Conservation (phyloP, 768 basidiomycete genomes). For the Ramaria sp. region DNA sequence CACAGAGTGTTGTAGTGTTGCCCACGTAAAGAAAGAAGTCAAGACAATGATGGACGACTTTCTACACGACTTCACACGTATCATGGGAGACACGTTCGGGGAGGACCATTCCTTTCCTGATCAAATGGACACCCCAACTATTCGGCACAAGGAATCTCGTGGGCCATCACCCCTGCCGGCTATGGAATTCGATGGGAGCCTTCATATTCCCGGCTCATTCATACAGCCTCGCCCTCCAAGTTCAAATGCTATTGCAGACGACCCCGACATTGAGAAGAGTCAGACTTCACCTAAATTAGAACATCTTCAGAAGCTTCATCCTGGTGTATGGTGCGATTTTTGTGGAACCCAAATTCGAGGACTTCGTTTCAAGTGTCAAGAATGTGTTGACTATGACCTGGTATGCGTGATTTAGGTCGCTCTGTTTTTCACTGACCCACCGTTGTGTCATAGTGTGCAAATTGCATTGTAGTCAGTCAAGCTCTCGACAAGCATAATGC, state of each 20-base stretch:
- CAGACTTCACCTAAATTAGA: constrained; percentile 3
- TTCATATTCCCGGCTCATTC: constrained; percentile 10
- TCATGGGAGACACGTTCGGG: constrained; percentile 29
- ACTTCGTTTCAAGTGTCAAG: constrained; percentile 19
- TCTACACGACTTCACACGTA: constrained; percentile 39
- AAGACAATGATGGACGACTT: constrained; percentile 37
- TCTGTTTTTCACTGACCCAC: not conserved
- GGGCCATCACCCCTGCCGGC: constrained; percentile 3
- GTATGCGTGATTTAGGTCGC: constrained; percentile 1
- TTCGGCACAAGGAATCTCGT: not conserved
- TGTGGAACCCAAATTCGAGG: constrained; percentile 18
- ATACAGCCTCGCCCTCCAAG: constrained; percentile 4
- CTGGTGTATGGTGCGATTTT: constrained; percentile 18
- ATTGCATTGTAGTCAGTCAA: constrained; percentile 9
- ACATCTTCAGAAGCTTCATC: constrained; percentile 10
- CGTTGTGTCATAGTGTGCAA: constrained; percentile 7
- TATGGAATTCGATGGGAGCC: constrained; percentile 7
- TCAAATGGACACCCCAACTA: not conserved
- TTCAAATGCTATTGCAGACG: constrained; percentile 1
- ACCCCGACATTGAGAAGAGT: constrained; percentile 1
- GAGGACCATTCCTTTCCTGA: constrained; percentile 11
- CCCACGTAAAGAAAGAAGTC: constrained; percentile 39
- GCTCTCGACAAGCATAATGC: constrained; percentile 8
- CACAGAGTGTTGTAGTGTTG: constrained; percentile 31
- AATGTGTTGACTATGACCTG: constrained; percentile 17